These are phyloP conservation scores for Rhizopogon roseolus DNA, from an alignment of 768 basidiomycete species.

Conservation along the genomic window DNA sequence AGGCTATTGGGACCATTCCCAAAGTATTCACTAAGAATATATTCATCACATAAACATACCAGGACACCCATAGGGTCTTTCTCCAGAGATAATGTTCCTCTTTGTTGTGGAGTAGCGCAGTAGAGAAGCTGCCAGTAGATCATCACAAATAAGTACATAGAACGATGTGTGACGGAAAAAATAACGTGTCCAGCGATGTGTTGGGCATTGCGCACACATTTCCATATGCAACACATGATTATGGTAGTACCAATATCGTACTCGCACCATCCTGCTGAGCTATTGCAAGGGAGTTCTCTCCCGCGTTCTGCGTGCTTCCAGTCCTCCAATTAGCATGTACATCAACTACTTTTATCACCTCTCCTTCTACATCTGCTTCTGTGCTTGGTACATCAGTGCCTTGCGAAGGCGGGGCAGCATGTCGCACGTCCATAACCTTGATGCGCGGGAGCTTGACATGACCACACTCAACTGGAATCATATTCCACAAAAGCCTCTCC, in stretches of 20 bases:
- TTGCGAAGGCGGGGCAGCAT: slow-evolving; percentile 24
- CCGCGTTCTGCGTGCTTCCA: slow-evolving; percentile 7
- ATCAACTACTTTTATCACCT: slow-evolving; percentile 51
- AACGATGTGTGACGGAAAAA: no score
- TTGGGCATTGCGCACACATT: no score
- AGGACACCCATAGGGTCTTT: no score
- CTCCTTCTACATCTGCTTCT: slow-evolving; percentile 35
- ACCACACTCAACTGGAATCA: slow-evolving; percentile 76
- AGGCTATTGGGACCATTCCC: no score
- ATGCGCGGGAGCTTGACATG: slow-evolving; percentile 57
- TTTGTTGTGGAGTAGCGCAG: no score
- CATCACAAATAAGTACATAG: no score
- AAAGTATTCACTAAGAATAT: no score
- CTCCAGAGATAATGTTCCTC: no score
- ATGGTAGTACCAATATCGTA: slow-evolving; percentile 17
- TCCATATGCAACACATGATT: background rate
- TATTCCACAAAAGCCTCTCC: slow-evolving; percentile 58
- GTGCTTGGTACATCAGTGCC: slow-evolving; percentile 18
- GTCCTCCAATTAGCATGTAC: slow-evolving; percentile 35
- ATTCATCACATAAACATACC: no score
- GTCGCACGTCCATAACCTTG: slow-evolving; percentile 51
- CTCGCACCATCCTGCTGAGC: background rate
- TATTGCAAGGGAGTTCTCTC: slow-evolving; percentile 5
- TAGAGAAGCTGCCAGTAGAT: no score
- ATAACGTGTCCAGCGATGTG: no score